phyloP scores from a whole-genome alignment of 1,139 yeast species.

The Pichia sp. region DNA sequence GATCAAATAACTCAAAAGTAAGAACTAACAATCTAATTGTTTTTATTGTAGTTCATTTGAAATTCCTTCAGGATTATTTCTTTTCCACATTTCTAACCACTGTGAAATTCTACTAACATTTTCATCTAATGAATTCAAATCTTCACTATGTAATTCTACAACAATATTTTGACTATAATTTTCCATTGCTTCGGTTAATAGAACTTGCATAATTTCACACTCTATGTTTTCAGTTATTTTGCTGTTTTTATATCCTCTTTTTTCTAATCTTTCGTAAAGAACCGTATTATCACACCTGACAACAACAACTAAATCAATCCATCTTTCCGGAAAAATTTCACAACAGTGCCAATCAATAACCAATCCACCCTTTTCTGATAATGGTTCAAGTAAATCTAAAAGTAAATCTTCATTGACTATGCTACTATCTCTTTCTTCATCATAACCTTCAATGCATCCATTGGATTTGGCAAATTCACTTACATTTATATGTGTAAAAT shows the following conservation, averaged over 20 bases:
- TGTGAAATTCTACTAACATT: constrained; percentile 68
- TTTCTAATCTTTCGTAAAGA: constrained; percentile 67
- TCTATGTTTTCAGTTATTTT: constrained; percentile 90
- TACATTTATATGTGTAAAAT: constrained; percentile 55
- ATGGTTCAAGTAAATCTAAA: constrained; percentile 72
- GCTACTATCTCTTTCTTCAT: constrained; percentile 74
- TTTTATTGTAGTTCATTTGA: constrained; percentile 18
- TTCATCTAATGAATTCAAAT: constrained; percentile 67
- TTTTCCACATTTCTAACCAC: constrained; percentile 74
- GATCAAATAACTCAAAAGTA: no score
- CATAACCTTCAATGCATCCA: constrained; percentile 76
- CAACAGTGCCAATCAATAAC: constrained; percentile 97
- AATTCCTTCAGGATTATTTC: constrained; percentile 43
- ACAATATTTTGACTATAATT: constrained; percentile 75
- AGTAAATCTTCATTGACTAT: constrained; percentile 91
- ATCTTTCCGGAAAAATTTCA: constrained; percentile 87
- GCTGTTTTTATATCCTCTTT: constrained; percentile 67
- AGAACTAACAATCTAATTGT: not conserved
- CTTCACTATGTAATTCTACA: constrained; percentile 68
- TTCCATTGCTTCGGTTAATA: constrained; percentile 80
- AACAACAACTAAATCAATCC: constrained; percentile 88
- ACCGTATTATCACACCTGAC: constrained; percentile 67
- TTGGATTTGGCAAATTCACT: constrained; percentile 79
- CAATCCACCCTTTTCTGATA: constrained; percentile 75
- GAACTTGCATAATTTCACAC: constrained; percentile 94